phyloP scores from a whole-genome alignment of 768 basidiomycete genomes.

The Tylopilus balloui region DNA sequence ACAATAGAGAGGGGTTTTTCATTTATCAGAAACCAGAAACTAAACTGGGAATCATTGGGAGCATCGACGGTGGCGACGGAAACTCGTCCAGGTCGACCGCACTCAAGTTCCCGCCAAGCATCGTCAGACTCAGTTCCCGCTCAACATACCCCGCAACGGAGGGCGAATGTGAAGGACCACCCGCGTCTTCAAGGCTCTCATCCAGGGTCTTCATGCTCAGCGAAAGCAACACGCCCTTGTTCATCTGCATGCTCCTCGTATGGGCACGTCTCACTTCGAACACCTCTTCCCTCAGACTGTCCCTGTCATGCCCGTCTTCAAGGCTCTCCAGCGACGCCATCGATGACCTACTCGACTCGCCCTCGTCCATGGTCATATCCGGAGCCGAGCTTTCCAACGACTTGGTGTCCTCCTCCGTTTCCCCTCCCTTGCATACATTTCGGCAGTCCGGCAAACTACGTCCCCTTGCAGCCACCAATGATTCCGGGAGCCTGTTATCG shows the following conservation, averaged over 20 bases:
- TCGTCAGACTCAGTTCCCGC: slow-evolving; percentile 19
- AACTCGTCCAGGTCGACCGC: slow-evolving; percentile 44
- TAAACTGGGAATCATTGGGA: slow-evolving; percentile 30
- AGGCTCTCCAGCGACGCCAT: slow-evolving; percentile 23
- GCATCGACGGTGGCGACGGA: slow-evolving; percentile 39
- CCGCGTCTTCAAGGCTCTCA: neutral
- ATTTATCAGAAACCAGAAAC: slow-evolving; percentile 21
- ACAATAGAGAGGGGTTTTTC: neutral
- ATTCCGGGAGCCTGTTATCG: neutral
- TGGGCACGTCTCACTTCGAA: slow-evolving; percentile 47
- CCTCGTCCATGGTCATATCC: slow-evolving; percentile 25
- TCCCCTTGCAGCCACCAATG: neutral
- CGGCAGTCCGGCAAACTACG: neutral
- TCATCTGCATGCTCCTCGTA: slow-evolving; percentile 48
- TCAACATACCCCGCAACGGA: slow-evolving; percentile 1
- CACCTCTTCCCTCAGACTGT: slow-evolving; percentile 27
- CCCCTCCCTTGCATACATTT: neutral
- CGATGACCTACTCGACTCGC: slow-evolving; percentile 23
- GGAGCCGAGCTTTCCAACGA: slow-evolving; percentile 21
- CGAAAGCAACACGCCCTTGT: slow-evolving; percentile 42
- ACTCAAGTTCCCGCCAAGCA: slow-evolving; percentile 36
- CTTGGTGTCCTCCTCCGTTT: slow-evolving; percentile 15
- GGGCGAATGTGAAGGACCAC: slow-evolving; percentile 3
- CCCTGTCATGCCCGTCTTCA: slow-evolving; percentile 10
- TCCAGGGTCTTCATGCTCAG: slow-evolving; percentile 19